phyloP scores from a whole-genome alignment of 2,329 filamentous ascomycete genomes.

The Pyrenophora seminiperda region DNA sequence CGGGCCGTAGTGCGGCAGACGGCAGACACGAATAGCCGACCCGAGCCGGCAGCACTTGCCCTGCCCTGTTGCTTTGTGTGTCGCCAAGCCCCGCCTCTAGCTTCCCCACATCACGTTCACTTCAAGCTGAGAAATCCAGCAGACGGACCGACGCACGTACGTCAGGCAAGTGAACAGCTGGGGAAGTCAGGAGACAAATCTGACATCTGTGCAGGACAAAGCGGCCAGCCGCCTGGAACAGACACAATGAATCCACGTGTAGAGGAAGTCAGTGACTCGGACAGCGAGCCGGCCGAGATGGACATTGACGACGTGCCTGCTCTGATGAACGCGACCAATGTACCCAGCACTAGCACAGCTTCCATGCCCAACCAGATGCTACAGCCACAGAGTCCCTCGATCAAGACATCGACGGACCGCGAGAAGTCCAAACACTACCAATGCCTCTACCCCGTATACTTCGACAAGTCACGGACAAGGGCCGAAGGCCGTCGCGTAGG shows the following conservation, averaged over 20 bases:
- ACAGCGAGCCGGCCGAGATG: slow-evolving; percentile 66
- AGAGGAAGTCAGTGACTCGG: slow-evolving; percentile 88
- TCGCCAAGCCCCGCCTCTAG: slow-evolving; percentile 16
- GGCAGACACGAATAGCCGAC: slow-evolving; percentile 2
- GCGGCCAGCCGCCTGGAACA: neutral
- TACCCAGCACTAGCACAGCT: slow-evolving; percentile 34
- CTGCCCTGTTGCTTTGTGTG: neutral
- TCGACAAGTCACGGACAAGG: slow-evolving; percentile 76
- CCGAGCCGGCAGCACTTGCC: slow-evolving; percentile 5
- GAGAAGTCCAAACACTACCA: slow-evolving; percentile 75
- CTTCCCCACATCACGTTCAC: slow-evolving; percentile 14
- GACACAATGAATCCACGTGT: slow-evolving; percentile 68
- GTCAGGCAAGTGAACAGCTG: slow-evolving; percentile 5
- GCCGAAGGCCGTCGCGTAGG: slow-evolving; percentile 82
- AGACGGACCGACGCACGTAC: neutral
- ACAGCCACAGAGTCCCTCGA: slow-evolving; percentile 46
- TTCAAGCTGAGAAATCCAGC: neutral
- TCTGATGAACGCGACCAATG: slow-evolving; percentile 51
- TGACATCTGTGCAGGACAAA: slow-evolving; percentile 43
- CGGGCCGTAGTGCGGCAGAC: slow-evolving; percentile 7
- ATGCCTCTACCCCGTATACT: slow-evolving; percentile 95
- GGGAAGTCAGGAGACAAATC: neutral
- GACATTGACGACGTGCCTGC: slow-evolving; percentile 85
- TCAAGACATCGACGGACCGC: slow-evolving; percentile 52
- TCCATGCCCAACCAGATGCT: slow-evolving; percentile 40